Percentiles rank a stretch among this genome's conserved stretches.
Conservation (phyloP, 441 rosid genomes). For the Manihot esculenta region DNA sequence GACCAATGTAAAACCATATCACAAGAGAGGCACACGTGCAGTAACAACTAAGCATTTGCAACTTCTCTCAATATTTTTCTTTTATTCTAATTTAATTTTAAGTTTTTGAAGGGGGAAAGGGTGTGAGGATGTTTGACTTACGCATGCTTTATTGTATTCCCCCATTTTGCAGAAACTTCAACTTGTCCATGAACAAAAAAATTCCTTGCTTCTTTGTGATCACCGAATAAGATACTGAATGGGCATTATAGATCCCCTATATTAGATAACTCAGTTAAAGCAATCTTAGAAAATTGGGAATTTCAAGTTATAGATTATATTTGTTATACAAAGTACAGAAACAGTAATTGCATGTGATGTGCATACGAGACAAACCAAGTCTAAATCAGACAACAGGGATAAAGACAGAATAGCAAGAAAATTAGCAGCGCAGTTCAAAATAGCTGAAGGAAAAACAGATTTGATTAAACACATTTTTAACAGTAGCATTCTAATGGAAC, state of each 20-base stretch:
- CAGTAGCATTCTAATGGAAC: not conserved
- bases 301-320: not conserved
- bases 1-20: not conserved
- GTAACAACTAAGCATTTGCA: not conserved
- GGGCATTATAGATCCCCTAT: not conserved
- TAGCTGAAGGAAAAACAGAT: not conserved
- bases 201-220: no score
- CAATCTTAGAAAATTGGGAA: not conserved
- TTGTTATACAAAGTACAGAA: no score
- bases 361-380: not conserved
- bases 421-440: not conserved
- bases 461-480: not conserved
- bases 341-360: not conserved
- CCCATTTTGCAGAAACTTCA: not conserved
- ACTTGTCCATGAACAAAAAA: slow-evolving; percentile 5
- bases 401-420: not conserved
- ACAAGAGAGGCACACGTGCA: not conserved
- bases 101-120: not conserved
- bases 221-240: not conserved
- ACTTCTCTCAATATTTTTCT: not conserved
- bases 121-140: not conserved
- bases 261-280: not conserved
- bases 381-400: no score
- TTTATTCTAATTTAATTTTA: not conserved
- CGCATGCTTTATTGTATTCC: not conserved